Evolutionary conservation across 1,284 basidiomycete species (phyloP).

Genomic region (Neolentinus lepideus): DNA sequence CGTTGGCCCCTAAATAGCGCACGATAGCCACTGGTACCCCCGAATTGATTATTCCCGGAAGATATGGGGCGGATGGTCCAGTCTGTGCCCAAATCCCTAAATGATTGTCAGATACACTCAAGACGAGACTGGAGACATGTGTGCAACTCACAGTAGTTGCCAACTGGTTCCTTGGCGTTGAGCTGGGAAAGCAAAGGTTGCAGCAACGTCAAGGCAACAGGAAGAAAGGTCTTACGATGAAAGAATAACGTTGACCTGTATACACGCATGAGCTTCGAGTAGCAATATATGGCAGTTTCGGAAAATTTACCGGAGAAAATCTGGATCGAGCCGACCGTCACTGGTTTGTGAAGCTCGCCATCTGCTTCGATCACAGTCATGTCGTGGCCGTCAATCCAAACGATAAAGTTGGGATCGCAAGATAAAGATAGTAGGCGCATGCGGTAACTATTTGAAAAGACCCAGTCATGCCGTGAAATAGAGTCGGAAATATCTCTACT

Average conservation of each 20-base stretch:
- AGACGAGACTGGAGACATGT: background rate
- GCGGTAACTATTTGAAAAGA: conserved; percentile 20
- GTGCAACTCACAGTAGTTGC: conserved; percentile 32
- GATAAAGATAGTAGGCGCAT: conserved; percentile 29
- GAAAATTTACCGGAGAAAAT: conserved; percentile 23
- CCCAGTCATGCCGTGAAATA: background rate
- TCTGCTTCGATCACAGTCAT: conserved; percentile 46
- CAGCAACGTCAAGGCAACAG: background rate
- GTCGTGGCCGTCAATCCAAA: conserved; percentile 33
- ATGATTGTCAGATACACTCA: background rate
- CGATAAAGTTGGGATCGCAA: conserved; percentile 27
- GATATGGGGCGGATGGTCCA: background rate
- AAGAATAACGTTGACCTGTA: conserved; percentile 31
- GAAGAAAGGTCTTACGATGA: conserved; percentile 18
- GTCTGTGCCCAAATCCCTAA: background rate
- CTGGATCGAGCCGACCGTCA: conserved; percentile 30
- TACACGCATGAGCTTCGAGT: no score
- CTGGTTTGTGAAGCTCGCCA: conserved; percentile 31
- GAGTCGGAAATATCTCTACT: background rate
- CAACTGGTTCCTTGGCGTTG: conserved; percentile 20
- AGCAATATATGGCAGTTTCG: background rate
- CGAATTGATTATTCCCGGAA: conserved; percentile 16
- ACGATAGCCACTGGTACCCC: conserved; percentile 45
- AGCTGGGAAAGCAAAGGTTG: conserved; percentile 13
- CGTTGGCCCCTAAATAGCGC: conserved; percentile 39